A percentile compares a stretch with the other conserved stretches of the same genome.
phyloP scores from a whole-genome alignment of 805 yeast genomes.

The Saccharomycopsis selenospora region DNA sequence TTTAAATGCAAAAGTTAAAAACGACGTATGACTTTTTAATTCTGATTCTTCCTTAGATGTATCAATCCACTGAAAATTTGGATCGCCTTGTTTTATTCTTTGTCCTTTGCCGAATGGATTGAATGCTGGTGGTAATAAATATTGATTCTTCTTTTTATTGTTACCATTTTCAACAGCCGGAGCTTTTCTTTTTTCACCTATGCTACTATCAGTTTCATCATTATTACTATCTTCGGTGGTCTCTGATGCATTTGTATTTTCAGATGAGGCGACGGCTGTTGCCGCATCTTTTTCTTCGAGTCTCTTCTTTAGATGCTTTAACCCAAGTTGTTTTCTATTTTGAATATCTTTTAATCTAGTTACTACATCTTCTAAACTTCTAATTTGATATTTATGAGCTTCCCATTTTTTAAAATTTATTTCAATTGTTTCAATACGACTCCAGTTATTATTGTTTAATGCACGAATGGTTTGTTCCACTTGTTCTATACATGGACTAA shows the following conservation, averaged over 20 bases:
- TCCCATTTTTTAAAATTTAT: conserved; percentile 82
- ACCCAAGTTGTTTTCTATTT: conserved; percentile 57
- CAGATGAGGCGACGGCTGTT: conserved; percentile 22
- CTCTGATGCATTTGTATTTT: no score
- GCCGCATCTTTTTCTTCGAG: conserved; percentile 23
- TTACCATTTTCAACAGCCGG: conserved; percentile 23
- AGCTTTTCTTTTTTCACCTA: conserved; percentile 2
- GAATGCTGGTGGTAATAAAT: conserved; percentile 45
- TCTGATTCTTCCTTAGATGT: conserved; percentile 83
- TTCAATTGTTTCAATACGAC: conserved; percentile 84
- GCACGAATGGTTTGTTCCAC: conserved; percentile 80
- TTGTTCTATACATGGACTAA: conserved; percentile 97
- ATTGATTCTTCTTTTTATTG: conserved; percentile 13
- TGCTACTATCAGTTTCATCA: conserved; percentile 22
- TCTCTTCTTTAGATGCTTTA: conserved; percentile 41
- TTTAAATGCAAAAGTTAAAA: conserved; percentile 78
- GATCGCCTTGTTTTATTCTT: conserved; percentile 84
- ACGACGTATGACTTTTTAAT: conserved; percentile 89
- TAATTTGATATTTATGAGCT: conserved; percentile 81
- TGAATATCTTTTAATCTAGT: conserved; percentile 75
- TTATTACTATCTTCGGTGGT: conserved; percentile 25
- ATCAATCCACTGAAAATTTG: conserved; percentile 66
- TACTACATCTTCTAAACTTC: conserved; percentile 73
- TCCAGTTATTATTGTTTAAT: conserved; percentile 73
- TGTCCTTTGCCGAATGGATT: conserved; percentile 93